Percentiles rank a stretch among this genome's conserved stretches.
phyloP scores from a whole-genome alignment of 2,329 filamentous ascomycete genomes.

The Neurospora crassa region DNA sequence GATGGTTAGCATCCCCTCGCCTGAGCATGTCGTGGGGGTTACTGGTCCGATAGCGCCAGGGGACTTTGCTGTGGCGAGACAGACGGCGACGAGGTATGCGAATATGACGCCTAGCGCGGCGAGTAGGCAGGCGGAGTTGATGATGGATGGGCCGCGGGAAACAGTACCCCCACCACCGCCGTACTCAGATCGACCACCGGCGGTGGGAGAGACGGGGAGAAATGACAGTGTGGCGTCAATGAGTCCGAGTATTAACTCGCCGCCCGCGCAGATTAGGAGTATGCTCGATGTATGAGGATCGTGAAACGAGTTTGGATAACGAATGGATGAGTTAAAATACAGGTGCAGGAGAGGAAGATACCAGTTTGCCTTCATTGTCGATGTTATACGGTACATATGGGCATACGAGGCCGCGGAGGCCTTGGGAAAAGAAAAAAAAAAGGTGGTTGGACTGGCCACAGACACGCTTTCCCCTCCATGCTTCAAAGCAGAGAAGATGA shows the following conservation, averaged over 20 bases:
- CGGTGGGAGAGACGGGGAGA: slow-evolving; percentile 25
- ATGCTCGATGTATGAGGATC: slow-evolving; percentile 43
- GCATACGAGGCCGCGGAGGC: too few species aligned
- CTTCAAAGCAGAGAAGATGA: too few species aligned
- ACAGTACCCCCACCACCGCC: slow-evolving; percentile 20
- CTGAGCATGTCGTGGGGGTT: slow-evolving; percentile 7
- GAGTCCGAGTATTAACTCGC: slow-evolving; percentile 32
- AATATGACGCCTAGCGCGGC: slow-evolving; percentile 30
- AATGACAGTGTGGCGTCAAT: slow-evolving; percentile 37
- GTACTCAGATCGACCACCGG: slow-evolving; percentile 9
- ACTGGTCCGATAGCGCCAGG: slow-evolving; percentile 21
- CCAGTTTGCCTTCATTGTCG: background rate
- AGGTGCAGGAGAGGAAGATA: background rate
- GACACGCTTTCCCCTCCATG: too few species aligned
- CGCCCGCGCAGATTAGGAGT: slow-evolving; percentile 45
- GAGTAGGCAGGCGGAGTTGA: slow-evolving; percentile 29
- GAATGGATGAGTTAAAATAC: background rate
- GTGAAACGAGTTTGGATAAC: background rate
- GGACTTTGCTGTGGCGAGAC: slow-evolving; percentile 18
- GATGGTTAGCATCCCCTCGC: slow-evolving; percentile 22
- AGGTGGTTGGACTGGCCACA: too few species aligned
- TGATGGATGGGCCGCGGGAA: slow-evolving; percentile 34
- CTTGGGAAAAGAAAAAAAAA: too few species aligned
- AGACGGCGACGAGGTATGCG: slow-evolving; percentile 24
- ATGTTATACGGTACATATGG: background rate